Evolutionary conservation across 148 eudicot genomes (phyloP).

Genomic region (Diospyros kaki): DNA sequence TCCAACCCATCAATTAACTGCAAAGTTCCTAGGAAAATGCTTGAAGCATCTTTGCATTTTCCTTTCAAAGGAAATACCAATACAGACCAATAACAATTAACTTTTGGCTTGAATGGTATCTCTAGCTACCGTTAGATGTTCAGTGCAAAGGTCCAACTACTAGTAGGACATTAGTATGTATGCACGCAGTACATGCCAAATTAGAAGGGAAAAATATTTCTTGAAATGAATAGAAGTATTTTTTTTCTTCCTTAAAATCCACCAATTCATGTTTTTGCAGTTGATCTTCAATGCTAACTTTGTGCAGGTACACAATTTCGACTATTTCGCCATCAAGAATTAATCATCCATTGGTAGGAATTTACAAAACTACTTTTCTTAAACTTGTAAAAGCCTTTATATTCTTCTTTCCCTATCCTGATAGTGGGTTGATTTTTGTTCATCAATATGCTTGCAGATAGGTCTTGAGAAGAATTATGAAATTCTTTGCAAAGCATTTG

Average conservation of each 20-base stretch:
- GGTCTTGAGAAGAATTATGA: constrained; percentile 64
- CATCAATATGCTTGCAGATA: constrained; percentile 39
- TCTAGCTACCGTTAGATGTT: background rate
- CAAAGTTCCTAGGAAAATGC: background rate
- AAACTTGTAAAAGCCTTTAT: background rate
- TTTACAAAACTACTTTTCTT: background rate
- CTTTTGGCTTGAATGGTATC: constrained; percentile 1
- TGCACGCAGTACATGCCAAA: background rate
- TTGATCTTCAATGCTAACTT: constrained; percentile 7
- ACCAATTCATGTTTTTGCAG: background rate
- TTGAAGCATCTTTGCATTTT: constrained; percentile 1
- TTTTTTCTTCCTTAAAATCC: background rate
- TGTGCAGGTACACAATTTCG: constrained; percentile 64
- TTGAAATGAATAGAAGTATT: background rate
- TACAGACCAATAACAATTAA: background rate
- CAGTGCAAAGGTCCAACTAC: background rate
- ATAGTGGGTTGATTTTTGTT: constrained; percentile 1
- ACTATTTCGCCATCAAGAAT: constrained; percentile 83
- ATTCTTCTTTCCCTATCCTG: background rate
- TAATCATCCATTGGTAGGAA: constrained; percentile 48
- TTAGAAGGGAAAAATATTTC: background rate
- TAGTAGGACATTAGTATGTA: background rate
- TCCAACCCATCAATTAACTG: background rate
- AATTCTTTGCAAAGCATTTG: constrained; percentile 77
- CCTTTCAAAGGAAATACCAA: background rate